Conservation (phyloP, 2,329 filamentous ascomycete species). For the Davidsoniella australis region DNA sequence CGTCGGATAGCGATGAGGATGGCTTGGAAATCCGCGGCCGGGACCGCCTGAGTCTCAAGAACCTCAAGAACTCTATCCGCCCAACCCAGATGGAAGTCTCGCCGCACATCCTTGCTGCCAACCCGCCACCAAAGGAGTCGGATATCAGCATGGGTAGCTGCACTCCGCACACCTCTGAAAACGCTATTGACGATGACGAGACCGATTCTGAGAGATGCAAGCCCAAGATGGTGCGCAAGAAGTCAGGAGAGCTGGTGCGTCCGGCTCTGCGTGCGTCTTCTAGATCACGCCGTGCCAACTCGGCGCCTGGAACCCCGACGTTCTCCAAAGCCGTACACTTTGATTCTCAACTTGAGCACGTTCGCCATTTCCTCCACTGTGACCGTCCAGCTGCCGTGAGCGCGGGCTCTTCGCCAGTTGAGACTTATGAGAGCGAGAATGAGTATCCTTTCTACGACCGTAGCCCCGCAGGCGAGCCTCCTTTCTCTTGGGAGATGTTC, state of each 20-base stretch:
- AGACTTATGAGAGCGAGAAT: conserved; percentile 67
- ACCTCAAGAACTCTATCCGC: conserved; percentile 69
- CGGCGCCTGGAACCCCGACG: conserved; percentile 92
- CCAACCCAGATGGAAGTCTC: conserved; percentile 19
- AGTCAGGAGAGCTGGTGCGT: conserved; percentile 90
- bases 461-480: conserved; percentile 19
- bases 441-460: conserved; percentile 62
- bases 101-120: conserved; percentile 16
- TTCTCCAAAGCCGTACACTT: conserved; percentile 98
- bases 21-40: conserved; percentile 33
- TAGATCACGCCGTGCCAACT: conserved; percentile 72
- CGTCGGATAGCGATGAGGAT: conserved; percentile 49
- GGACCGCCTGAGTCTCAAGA: conserved; percentile 36
- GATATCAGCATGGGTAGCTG: conserved; percentile 25
- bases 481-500: conserved; percentile 75
- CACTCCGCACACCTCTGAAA: conserved; percentile 27
- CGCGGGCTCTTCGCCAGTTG: conserved; percentile 78
- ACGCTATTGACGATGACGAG: conserved; percentile 43
- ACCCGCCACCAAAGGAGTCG: conserved; percentile 29
- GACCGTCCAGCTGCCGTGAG: conserved; percentile 93
- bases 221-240: conserved; percentile 91
- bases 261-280: conserved; percentile 58
- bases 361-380: conserved; percentile 85
- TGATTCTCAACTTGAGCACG: conserved; percentile 88
- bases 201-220: conserved; percentile 46